A percentile compares a stretch with the other conserved stretches of the same genome.
Evolutionary conservation across 2,329 filamentous ascomycete genomes (phyloP).

Genomic region (Ramichloridium luteum): DNA sequence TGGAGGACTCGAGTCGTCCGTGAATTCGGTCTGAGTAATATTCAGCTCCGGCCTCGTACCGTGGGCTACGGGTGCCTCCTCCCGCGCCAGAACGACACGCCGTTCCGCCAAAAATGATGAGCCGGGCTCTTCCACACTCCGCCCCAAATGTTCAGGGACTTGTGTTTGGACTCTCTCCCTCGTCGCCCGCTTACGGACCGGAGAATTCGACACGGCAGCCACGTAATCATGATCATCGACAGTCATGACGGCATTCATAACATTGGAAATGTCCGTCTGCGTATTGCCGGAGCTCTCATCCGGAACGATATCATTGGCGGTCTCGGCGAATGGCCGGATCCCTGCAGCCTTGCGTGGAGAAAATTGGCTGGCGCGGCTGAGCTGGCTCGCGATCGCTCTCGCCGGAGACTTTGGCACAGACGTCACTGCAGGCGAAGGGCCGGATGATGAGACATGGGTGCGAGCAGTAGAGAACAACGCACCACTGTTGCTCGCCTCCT

Average conservation of each 20-base stretch:
- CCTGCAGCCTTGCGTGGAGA: slow-evolving; percentile 24
- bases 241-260: slow-evolving; percentile 23
- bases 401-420: slow-evolving; percentile 10
- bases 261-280: slow-evolving; percentile 22
- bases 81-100: no score
- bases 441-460: slow-evolving; percentile 25
- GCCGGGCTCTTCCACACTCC: no score
- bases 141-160: no score
- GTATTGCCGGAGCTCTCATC: slow-evolving; percentile 17
- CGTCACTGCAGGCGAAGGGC: slow-evolving; percentile 14
- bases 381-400: slow-evolving; percentile 15
- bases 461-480: slow-evolving; percentile 26
- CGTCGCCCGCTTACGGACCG: slow-evolving; percentile 2
- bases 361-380: slow-evolving; percentile 16
- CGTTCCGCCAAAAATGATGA: no score
- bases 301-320: slow-evolving; percentile 17
- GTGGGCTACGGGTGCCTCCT: no score
- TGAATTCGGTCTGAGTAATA: no score
- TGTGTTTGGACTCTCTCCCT: no score
- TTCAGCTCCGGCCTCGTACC: no score
- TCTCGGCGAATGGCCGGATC: slow-evolving; percentile 21
- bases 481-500: slow-evolving; percentile 11
- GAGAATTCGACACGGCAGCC: slow-evolving; percentile 14
- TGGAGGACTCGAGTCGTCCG: no score
- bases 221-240: slow-evolving; percentile 27